Evolutionary conservation across 225 moss, liverwort and hornwort species (phyloP).

Genomic region (Physcomitrellopsis africana): DNA sequence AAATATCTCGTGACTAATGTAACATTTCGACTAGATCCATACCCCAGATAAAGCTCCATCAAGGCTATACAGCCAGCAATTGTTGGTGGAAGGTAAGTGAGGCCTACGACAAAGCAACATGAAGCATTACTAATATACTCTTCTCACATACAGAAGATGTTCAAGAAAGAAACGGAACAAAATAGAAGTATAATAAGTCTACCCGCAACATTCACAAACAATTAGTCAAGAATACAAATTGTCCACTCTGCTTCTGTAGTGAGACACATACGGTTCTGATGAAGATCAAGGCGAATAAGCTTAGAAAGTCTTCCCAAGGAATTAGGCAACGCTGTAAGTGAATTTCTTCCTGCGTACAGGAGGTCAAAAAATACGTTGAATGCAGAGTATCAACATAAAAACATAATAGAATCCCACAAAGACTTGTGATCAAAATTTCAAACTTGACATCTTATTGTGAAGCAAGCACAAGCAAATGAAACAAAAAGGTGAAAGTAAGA

Average conservation of each 20-base stretch:
- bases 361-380: not conserved
- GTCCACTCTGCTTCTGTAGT: constrained; percentile 14
- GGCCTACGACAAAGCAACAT: constrained; percentile 50
- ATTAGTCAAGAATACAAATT: constrained; percentile 4
- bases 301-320: constrained; percentile 72
- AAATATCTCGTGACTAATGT: constrained; percentile 10
- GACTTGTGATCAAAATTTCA: not conserved
- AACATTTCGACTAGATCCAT: constrained; percentile 23
- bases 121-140: constrained; percentile 3
- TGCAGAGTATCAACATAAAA: constrained; percentile 17
- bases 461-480: constrained; percentile 17
- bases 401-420: not conserved
- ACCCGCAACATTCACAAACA: not conserved
- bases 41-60: constrained; percentile 84
- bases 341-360: constrained; percentile 63
- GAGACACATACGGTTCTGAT: constrained; percentile 72
- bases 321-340: constrained; percentile 70
- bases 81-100: constrained; percentile 66
- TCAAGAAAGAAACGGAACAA: constrained; percentile 10
- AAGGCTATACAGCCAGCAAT: constrained; percentile 78
- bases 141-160: constrained; percentile 17
- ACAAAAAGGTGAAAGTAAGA: not conserved
- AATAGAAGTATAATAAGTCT: too few relatives aligned
- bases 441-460: constrained; percentile 2
- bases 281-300: constrained; percentile 87